These are phyloP conservation scores for Mucuna pruriens DNA, from an alignment of 306 rosid genomes.

Conservation along the genomic window DNA sequence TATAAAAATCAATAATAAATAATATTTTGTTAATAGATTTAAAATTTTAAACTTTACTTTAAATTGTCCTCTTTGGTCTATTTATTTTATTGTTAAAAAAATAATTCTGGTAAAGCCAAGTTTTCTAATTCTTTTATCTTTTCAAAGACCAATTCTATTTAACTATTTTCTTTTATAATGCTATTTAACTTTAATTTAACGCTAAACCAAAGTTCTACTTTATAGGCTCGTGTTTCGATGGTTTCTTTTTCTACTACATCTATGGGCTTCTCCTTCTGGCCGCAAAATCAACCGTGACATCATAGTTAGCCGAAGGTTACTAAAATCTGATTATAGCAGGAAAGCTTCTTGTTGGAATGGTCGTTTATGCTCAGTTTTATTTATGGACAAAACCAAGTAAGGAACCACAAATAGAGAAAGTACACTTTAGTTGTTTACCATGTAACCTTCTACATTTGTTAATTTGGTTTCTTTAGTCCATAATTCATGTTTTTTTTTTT, in stretches of 20 bases:
- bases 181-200: background rate
- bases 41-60: too few relatives aligned
- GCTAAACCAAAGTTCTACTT: background rate
- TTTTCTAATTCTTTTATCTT: background rate
- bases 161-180: too few relatives aligned
- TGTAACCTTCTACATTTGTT: background rate
- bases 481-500: background rate
- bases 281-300: background rate
- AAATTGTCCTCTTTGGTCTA: background rate
- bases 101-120: background rate
- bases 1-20: too few relatives aligned
- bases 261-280: background rate
- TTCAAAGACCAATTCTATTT: background rate
- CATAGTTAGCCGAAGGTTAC: background rate
- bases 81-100: background rate
- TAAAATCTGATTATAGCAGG: background rate
- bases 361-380: background rate
- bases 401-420: background rate
- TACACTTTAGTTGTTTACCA: background rate
- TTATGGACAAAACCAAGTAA: background rate
- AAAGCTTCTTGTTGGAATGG: background rate
- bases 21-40: too few relatives aligned
- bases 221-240: background rate
- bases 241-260: background rate
- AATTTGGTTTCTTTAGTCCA: background rate